Evolutionary conservation across 495 filamentous ascomycete genomes (phyloP).

Genomic region (Penicillium herquei): DNA sequence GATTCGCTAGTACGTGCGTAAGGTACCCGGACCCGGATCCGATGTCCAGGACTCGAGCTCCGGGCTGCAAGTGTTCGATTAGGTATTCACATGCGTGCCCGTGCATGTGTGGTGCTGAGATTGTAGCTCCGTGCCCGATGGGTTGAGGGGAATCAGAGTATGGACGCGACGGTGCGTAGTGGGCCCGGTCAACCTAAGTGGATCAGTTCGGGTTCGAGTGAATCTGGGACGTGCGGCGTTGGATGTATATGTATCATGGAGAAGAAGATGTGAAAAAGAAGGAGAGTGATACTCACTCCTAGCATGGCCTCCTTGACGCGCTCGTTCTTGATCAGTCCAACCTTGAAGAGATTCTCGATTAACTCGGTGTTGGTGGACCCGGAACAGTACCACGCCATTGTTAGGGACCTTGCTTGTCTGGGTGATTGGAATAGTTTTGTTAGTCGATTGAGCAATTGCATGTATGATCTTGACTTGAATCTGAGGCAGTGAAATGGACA

Average conservation of each 20-base stretch:
- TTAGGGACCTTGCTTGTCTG: constrained; percentile 20
- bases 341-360: constrained; percentile 71
- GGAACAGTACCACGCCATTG: constrained; percentile 91
- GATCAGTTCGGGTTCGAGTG: neutral
- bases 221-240: neutral
- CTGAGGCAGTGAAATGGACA: neutral
- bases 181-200: constrained; percentile 78
- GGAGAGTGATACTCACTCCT: constrained; percentile 47
- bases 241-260: neutral
- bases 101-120: constrained; percentile 98
- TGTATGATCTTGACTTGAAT: neutral
- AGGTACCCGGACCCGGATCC: constrained; percentile 90
- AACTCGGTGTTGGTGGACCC: constrained; percentile 75
- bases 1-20: constrained; percentile 82
- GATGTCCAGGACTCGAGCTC: constrained; percentile 73
- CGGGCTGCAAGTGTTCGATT: constrained; percentile 56
- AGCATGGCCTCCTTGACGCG: constrained; percentile 77
- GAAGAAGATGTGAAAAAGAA: neutral
- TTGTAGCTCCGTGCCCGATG: constrained; percentile 87
- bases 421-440: neutral
- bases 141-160: constrained; percentile 90
- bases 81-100: constrained; percentile 71
- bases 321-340: constrained; percentile 68
- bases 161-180: constrained; percentile 70
- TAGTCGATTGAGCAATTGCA: constrained; percentile 1